phyloP scores from a whole-genome alignment of 805 yeast species.

The Wickerhamiella azymoides region DNA sequence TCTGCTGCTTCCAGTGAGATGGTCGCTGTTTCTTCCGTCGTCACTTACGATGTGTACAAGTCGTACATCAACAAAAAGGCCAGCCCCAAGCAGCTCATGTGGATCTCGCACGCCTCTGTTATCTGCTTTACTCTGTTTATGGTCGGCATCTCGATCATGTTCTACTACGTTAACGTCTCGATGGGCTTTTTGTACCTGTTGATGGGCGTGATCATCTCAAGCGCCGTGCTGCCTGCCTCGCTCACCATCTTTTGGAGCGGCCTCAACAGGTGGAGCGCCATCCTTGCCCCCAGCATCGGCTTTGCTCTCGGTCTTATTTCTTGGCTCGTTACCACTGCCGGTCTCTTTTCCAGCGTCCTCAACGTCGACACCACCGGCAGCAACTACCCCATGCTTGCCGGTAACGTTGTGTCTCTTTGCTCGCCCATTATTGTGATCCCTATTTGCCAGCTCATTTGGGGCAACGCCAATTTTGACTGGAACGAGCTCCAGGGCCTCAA shows the following conservation, averaged over 20 bases:
- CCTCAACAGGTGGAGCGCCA: constrained; percentile 58
- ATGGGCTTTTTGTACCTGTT: constrained; percentile 80
- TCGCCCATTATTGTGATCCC: constrained; percentile 60
- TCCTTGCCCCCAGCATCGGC: constrained; percentile 65
- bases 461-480: constrained; percentile 67
- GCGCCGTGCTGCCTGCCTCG: constrained; percentile 71
- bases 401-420: constrained; percentile 69
- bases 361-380: constrained; percentile 43
- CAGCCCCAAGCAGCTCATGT: constrained; percentile 54
- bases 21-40: constrained; percentile 73
- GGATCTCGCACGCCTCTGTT: constrained; percentile 55
- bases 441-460: constrained; percentile 46
- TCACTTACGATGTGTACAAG: constrained; percentile 77
- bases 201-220: constrained; percentile 80
- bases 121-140: constrained; percentile 45
- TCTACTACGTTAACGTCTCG: constrained; percentile 65
- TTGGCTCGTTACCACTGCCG: constrained; percentile 36
- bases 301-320: constrained; percentile 58
- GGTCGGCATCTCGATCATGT: constrained; percentile 75
- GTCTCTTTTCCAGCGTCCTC: constrained; percentile 33
- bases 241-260: constrained; percentile 51
- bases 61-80: constrained; percentile 70
- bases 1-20: constrained; percentile 87
- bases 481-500: constrained; percentile 42
- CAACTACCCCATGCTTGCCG: constrained; percentile 81